phyloP scores from a whole-genome alignment of 129 eudicot genomes.

The Centrapalus pauciflorus region DNA sequence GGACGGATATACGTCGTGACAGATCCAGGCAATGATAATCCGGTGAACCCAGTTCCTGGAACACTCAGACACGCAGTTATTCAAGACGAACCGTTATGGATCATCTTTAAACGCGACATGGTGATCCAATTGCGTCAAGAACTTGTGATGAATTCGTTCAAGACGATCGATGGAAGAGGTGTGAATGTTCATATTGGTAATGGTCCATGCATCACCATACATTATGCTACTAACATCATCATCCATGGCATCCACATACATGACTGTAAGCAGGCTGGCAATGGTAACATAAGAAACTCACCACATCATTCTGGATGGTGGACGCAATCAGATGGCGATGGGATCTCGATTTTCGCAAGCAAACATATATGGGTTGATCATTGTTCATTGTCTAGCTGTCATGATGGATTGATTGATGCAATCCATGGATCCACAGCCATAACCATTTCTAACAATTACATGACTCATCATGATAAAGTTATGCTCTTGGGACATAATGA shows the following conservation, averaged over 20 bases:
- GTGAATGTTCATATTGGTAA: conserved; percentile 81
- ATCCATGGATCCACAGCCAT: conserved; percentile 84
- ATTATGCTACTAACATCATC: conserved; percentile 64
- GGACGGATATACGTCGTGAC: conserved; percentile 75
- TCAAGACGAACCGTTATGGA: conserved; percentile 85
- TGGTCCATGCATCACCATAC: conserved; percentile 84
- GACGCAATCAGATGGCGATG: conserved; percentile 81
- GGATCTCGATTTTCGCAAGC: conserved; percentile 48
- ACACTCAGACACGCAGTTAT: conserved; percentile 76
- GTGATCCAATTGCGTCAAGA: conserved; percentile 60
- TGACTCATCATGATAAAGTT: conserved; percentile 89
- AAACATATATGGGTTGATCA: conserved; percentile 74
- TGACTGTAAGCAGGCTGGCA: conserved; percentile 68
- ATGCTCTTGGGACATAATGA: conserved; percentile 88
- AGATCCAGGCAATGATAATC: conserved; percentile 61
- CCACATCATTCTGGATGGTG: conserved; percentile 81
- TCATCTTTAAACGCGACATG: conserved; percentile 78
- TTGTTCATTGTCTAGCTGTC: conserved; percentile 76
- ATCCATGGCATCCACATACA: conserved; percentile 83
- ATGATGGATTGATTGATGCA: conserved; percentile 79
- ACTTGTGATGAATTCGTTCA: conserved; percentile 69
- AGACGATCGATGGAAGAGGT: conserved; percentile 92
- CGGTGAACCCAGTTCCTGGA: conserved; percentile 72
- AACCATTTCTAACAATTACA: conserved; percentile 78
- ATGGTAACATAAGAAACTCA: conserved; percentile 54